Evolutionary conservation across 192 early-diverging fungal species (phyloP).

Genomic region (Endogone sp.): DNA sequence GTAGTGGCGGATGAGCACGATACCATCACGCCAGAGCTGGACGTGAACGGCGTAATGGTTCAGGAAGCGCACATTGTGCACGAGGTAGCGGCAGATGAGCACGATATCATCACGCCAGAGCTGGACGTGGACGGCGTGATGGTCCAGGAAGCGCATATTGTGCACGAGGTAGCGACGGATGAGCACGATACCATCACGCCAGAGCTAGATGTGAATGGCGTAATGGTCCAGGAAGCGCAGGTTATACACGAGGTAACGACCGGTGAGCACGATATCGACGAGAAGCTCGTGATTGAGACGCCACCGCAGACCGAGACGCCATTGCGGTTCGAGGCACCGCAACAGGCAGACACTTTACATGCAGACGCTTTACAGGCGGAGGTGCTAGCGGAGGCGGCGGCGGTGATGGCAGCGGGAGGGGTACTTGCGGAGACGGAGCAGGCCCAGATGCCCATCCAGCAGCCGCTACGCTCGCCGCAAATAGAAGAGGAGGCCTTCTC

Average conservation of each 20-base stretch:
- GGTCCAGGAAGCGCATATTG: background rate
- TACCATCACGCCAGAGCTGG: background rate
- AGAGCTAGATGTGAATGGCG: background rate
- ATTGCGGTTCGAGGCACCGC: too few relatives aligned
- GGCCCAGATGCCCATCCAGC: too few relatives aligned
- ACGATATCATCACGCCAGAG: background rate
- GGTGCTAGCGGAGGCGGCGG: background rate
- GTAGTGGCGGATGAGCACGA: background rate
- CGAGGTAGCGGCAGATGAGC: background rate
- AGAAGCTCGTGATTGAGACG: too few relatives aligned
- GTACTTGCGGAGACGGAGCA: too few relatives aligned
- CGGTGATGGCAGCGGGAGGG: background rate
- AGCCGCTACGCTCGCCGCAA: too few relatives aligned
- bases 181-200: background rate
- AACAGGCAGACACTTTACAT: too few relatives aligned
- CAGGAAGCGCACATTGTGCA: background rate
- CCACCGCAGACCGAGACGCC: too few relatives aligned
- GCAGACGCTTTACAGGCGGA: background rate
- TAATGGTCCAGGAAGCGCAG: background rate
- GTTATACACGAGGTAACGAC: too few relatives aligned
- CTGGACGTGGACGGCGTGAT: background rate
- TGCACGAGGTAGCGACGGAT: background rate
- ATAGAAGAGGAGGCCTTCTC: too few relatives aligned
- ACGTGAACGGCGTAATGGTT: background rate
- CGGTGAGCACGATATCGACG: too few relatives aligned